Conservation (phyloP, 306 rosid species). For the Mucuna pruriens region DNA sequence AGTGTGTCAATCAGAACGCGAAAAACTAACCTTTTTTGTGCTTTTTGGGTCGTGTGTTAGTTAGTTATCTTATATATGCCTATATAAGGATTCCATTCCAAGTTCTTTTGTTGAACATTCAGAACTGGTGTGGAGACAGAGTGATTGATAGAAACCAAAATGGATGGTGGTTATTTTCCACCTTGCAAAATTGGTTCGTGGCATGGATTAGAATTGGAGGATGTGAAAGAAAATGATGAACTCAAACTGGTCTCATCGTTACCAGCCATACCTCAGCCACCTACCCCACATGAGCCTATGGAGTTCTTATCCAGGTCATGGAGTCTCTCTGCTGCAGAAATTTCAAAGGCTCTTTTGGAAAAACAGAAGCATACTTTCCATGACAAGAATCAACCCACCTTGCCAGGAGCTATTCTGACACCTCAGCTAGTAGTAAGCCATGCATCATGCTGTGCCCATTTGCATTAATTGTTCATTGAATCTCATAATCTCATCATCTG, state of each 20-base stretch:
- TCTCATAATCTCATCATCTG: neutral
- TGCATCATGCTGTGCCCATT: neutral
- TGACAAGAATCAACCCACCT: constrained; percentile 47
- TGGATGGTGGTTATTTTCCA: constrained; percentile 58
- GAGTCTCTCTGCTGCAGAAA: constrained; percentile 91
- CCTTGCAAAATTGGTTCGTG: constrained; percentile 55
- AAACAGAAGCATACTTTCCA: constrained; percentile 56
- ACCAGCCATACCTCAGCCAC: constrained; percentile 84
- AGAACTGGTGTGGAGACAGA: neutral
- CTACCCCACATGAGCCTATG: constrained; percentile 88
- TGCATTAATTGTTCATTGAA: constrained; percentile 9
- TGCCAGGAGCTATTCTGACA: constrained; percentile 48
- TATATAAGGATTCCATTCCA: neutral
- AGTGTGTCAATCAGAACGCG: neutral
- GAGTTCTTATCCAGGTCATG: constrained; percentile 88
- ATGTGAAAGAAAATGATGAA: constrained; percentile 64
- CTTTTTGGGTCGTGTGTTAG: constrained; percentile 19
- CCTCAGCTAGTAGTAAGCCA: constrained; percentile 57
- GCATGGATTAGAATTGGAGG: constrained; percentile 48
- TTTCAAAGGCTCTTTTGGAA: constrained; percentile 78
- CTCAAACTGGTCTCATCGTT: constrained; percentile 50
- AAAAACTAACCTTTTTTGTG: constrained; percentile 20
- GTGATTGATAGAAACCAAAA: constrained; percentile 31
- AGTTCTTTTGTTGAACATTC: constrained; percentile 24
- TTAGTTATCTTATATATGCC: too few relatives aligned